Percentiles rank a stretch among this genome's conserved stretches.
Evolutionary conservation across 2,329 filamentous ascomycete species (phyloP).

Genomic region (Claviceps pusilla): DNA sequence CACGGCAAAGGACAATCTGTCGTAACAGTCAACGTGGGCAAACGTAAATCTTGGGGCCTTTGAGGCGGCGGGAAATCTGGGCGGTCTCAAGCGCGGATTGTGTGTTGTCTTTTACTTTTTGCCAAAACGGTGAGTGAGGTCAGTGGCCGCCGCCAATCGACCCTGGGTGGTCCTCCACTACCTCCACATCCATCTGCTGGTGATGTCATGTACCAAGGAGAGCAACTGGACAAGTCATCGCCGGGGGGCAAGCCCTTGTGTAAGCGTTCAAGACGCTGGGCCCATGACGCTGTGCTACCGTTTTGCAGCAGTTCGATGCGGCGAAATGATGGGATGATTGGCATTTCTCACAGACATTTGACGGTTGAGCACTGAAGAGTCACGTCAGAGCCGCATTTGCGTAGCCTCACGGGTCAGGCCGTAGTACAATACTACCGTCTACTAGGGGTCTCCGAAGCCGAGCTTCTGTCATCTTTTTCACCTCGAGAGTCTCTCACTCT

Average conservation of each 20-base stretch:
- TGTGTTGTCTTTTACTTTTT: neutral
- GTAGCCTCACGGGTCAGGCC: neutral
- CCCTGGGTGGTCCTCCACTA: neutral
- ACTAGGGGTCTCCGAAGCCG: neutral
- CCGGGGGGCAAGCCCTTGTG: too few relatives aligned
- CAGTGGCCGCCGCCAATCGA: neutral
- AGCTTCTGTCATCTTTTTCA: neutral
- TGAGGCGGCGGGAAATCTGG: neutral
- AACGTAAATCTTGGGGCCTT: neutral
- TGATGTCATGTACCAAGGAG: neutral
- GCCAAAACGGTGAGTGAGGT: constrained; percentile 1
- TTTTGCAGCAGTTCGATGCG: neutral
- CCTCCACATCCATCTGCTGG: neutral
- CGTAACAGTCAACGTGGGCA: neutral
- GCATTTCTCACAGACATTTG: too few relatives aligned
- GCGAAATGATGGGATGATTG: neutral
- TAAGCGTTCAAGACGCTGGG: too few relatives aligned
- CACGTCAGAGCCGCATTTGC: neutral
- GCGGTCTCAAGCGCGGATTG: neutral
- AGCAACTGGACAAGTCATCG: neutral
- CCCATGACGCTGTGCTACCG: neutral
- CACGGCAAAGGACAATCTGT: neutral
- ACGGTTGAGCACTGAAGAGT: neutral
- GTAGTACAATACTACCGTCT: neutral
- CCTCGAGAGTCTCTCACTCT: neutral